Base-by-base conservation (phyloP, 2,329 filamentous ascomycete genomes). In the Cladorrhinum sp. region DNA sequence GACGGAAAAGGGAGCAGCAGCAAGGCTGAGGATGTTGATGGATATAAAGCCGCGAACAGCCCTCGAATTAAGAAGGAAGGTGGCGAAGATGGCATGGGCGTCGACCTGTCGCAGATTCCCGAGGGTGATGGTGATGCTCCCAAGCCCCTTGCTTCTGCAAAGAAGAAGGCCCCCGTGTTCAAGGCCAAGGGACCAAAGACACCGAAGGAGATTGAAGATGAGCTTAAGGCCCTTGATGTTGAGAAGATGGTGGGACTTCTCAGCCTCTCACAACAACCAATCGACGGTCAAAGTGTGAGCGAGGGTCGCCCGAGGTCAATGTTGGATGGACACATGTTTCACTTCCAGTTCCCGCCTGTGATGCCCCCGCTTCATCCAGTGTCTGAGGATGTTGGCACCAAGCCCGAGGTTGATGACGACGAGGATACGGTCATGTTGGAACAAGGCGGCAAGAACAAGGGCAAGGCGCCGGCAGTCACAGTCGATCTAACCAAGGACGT, bases 301-400 rank as follows among this genome's bases (percentile, higher is more conserved):
- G 69, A 72, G 24, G 67, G 69, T 51, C 72, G 74, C 50, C 54
- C 23, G 64, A 73, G 33, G 69, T 72, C 16, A 12, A 69, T 71
- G 18, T 65, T 70, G 53, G 83, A 86, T 51, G 84, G 85, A 21
- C 79, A 83, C 39, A 72, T 87, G 57, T 87, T 86, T 64, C 76
- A 88, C 55, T 88, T 88, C 73, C 86, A 88, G 66, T 83, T 88
- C 65, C 86, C 86, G 46, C 84, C 84, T 4, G 74, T 87, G 3
- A 77, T 88, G 10, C 85, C 86, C 7, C 81, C 83, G 0, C 74
- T 88, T n/a, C 62, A 75, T 71, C 63, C 70, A 64, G 65, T 58
- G 23, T 55, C 62, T 24, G 52, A 26, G 24, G 57, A 18, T 28
- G 57, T 48, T 20, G 33, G 14, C 49, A 61, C 80, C 59, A 81